Conservation (phyloP, 805 yeast genomes). For the Lachancea thermotolerans region DNA sequence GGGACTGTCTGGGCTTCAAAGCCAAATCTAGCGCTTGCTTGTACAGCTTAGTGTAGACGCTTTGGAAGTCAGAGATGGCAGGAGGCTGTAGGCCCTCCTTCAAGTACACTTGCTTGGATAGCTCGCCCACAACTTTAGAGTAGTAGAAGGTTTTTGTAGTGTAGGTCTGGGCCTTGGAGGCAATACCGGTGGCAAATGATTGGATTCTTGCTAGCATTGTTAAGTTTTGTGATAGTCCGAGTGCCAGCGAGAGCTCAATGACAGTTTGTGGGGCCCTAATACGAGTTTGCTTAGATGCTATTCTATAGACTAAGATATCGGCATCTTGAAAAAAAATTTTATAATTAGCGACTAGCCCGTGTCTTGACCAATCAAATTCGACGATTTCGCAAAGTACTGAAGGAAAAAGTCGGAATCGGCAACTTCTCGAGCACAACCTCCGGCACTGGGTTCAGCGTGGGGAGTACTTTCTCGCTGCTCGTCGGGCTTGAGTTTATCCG, state of each 20-base stretch:
- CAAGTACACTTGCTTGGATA: conserved; percentile 61
- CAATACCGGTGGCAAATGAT: conserved; percentile 20
- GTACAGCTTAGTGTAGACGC: conserved; percentile 55
- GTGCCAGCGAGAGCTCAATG: neutral
- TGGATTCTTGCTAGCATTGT: conserved; percentile 28
- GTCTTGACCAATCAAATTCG: neutral
- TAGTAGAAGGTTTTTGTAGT: conserved; percentile 69
- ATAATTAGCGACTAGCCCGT: neutral
- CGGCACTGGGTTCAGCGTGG: too few species aligned
- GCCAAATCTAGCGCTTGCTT: conserved; percentile 38
- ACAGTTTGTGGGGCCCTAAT: neutral
- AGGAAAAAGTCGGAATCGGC: too few species aligned
- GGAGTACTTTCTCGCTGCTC: too few species aligned
- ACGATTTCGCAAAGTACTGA: neutral
- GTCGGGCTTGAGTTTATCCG: too few species aligned
- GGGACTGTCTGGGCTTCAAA: conserved; percentile 55
- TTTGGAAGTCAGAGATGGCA: conserved; percentile 63
- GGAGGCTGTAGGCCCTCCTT: conserved; percentile 96
- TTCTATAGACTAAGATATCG: neutral
- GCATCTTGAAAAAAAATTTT: neutral
- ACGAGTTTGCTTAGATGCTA: neutral
- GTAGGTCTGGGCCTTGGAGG: conserved; percentile 24
- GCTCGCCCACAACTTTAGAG: conserved; percentile 50
- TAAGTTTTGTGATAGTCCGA: neutral
- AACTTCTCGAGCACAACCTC: too few species aligned